Evolutionary conservation across 345 rosid genomes (phyloP), one percentile per base, ranked within the genome.

Genomic region (Cardamine chenopodiifolia): DNA sequence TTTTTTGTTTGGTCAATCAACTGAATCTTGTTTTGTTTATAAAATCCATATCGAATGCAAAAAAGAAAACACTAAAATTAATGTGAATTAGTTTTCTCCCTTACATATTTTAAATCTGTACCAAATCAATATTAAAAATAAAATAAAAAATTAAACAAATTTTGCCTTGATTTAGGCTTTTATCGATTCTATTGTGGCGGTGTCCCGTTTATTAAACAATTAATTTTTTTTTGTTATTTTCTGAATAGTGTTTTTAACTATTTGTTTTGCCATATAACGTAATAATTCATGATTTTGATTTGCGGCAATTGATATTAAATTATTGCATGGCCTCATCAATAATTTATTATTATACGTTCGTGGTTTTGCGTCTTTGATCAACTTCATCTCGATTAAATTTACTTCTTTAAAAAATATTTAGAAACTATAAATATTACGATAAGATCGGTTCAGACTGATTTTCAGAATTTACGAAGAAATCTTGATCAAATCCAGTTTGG

Each of bases 131-230:
- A 34, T 9, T 9, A 6, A 34, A 9, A 34, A 9, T 11, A 31
- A 29, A 32, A 34, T n/a, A 34, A 8, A 34, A 34, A 34, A 32
- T 32, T 7, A 7, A 8, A 9, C 2, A 34, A 34, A 34, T 34
- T 34, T 0, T 34, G 1, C 13, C 40, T 35, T 35, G 40, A 35
- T 9, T 35, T 35, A n/a, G 13, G 40, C 10, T 35, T 10, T 35
- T 37, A 32, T 72, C 12, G 65, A 25, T 42, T 54, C 26, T 26
- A 34, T 18, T 62, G 29, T 63, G 63, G 48, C 71, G 32, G 77
- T 64, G 48, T 10, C 57, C 28, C 49, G 22, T 66, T 35, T 47
- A 48, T 13, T 57, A 56, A 62, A 13, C 15, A 39, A 37, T 7
- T 44, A 1, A 13, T n/a, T 40, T 49, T 53, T 15, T 54, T 44